Evolutionary conservation across 2,329 filamentous ascomycete genomes (phyloP).

Genomic region (Ceratocystis destructans): DNA sequence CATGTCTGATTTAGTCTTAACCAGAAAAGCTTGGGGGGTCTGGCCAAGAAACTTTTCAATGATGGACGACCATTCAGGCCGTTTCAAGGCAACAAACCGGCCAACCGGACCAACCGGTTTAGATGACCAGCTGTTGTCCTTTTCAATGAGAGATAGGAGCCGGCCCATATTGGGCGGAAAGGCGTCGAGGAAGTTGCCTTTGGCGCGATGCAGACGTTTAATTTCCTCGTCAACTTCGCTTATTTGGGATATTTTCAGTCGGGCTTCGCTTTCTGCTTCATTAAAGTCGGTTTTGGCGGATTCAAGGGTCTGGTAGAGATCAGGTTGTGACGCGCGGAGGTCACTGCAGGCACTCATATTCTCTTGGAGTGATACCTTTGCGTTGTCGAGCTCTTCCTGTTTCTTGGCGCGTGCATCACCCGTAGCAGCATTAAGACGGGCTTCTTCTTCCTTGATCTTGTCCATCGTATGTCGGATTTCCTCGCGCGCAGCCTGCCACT

Average conservation of each 20-base stretch:
- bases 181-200: constrained; percentile 46
- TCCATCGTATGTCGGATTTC: constrained; percentile 33
- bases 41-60: constrained; percentile 65
- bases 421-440: constrained; percentile 51
- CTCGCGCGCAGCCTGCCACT: constrained; percentile 40
- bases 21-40: constrained; percentile 63
- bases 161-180: constrained; percentile 50
- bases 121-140: constrained; percentile 53
- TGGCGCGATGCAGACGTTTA: constrained; percentile 23
- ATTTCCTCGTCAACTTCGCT: constrained; percentile 23
- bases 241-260: constrained; percentile 21
- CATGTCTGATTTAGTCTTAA: constrained; percentile 64
- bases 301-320: constrained; percentile 11
- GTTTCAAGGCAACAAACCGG: constrained; percentile 57
- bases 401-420: constrained; percentile 56
- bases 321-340: neutral
- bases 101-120: constrained; percentile 78
- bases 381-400: constrained; percentile 35
- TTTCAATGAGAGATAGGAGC: constrained; percentile 54
- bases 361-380: constrained; percentile 5
- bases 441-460: constrained; percentile 42
- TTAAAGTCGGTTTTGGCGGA: constrained; percentile 22
- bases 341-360: neutral
- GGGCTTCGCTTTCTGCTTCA: constrained; percentile 22
- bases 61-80: constrained; percentile 71